A percentile compares a stretch with the other conserved stretches of the same genome.
Evolutionary conservation across 1,284 basidiomycete genomes (phyloP).

Genomic region (Fomitiporia mediterranea): DNA sequence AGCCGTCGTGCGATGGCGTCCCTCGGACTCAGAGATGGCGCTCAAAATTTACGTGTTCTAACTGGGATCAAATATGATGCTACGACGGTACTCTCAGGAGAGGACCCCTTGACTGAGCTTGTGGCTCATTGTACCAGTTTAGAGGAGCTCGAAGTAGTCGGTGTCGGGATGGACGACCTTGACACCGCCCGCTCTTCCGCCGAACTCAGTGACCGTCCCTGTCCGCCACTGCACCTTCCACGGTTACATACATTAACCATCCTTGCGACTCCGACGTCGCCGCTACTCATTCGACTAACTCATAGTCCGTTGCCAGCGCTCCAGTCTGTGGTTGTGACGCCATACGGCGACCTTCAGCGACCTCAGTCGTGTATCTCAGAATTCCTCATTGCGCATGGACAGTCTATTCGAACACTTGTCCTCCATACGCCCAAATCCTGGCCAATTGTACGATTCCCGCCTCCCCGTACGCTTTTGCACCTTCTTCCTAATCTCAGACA

Average conservation of each 20-base stretch:
- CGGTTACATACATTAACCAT: conserved; percentile 61
- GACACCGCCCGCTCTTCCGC: conserved; percentile 31
- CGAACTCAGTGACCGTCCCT: conserved; percentile 24
- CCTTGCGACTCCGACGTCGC: conserved; percentile 62
- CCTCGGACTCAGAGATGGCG: conserved; percentile 51
- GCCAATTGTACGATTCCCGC: conserved; percentile 56
- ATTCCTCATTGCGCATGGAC: conserved; percentile 64
- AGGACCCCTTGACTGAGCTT: conserved; percentile 50
- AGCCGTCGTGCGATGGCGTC: conserved; percentile 56
- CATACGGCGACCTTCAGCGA: conserved; percentile 60
- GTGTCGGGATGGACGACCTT: conserved; percentile 52
- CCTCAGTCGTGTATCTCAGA: conserved; percentile 51
- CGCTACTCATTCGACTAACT: conserved; percentile 58
- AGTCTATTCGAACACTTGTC: conserved; percentile 54
- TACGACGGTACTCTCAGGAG: conserved; percentile 25
- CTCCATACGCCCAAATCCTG: conserved; percentile 68
- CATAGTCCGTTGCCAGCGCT: conserved; percentile 60
- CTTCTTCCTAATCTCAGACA: conserved; percentile 56
- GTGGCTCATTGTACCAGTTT: conserved; percentile 54
- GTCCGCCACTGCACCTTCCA: conserved; percentile 46
- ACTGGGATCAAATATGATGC: conserved; percentile 57
- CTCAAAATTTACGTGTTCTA: conserved; percentile 50
- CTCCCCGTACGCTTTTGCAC: conserved; percentile 48
- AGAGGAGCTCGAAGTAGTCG: conserved; percentile 64
- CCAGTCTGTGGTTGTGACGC: conserved; percentile 66